Conservation (phyloP, 2,329 filamentous ascomycete genomes). For the Aspergillus fijiensis region DNA sequence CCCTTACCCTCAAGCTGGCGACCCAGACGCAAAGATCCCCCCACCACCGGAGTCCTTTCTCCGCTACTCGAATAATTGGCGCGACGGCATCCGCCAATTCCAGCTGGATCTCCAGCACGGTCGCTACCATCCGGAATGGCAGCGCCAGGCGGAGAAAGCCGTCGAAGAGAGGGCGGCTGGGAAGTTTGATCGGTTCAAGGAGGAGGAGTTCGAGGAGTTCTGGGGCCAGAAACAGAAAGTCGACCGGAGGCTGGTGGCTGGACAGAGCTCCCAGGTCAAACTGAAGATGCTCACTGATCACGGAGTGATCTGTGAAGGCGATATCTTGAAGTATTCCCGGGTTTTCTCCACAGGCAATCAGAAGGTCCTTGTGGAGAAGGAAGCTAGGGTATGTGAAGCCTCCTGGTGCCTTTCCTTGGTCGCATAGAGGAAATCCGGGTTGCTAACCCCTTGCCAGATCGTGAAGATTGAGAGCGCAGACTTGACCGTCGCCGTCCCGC, state of each 20-base stretch:
- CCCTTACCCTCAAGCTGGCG: slow-evolving; percentile 27
- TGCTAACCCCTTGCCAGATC: slow-evolving; percentile 26
- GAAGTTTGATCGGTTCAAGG: slow-evolving; percentile 58
- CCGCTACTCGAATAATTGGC: slow-evolving; percentile 51
- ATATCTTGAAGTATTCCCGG: slow-evolving; percentile 43
- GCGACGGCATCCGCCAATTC: slow-evolving; percentile 55
- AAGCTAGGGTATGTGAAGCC: slow-evolving; percentile 37
- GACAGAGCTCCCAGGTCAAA: slow-evolving; percentile 44
- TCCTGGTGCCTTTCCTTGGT: background rate
- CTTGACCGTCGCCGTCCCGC: slow-evolving; percentile 42
- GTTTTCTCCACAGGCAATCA: slow-evolving; percentile 27
- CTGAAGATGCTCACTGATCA: slow-evolving; percentile 37
- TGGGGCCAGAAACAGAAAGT: slow-evolving; percentile 57
- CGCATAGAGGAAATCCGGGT: background rate
- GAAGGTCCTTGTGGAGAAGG: slow-evolving; percentile 43
- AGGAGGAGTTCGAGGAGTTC: slow-evolving; percentile 54
- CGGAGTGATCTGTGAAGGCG: slow-evolving; percentile 38
- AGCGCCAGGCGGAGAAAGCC: slow-evolving; percentile 54
- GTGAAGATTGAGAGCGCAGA: slow-evolving; percentile 31
- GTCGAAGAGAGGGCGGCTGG: slow-evolving; percentile 53
- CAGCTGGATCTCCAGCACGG: slow-evolving; percentile 57
- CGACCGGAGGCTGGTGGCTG: slow-evolving; percentile 34
- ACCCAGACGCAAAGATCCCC: slow-evolving; percentile 34
- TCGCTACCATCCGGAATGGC: slow-evolving; percentile 58
- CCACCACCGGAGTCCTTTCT: slow-evolving; percentile 42